Evolutionary conservation across 352 stramenopile genomes (phyloP).

Genomic region (Phytophthora pluvialis): DNA sequence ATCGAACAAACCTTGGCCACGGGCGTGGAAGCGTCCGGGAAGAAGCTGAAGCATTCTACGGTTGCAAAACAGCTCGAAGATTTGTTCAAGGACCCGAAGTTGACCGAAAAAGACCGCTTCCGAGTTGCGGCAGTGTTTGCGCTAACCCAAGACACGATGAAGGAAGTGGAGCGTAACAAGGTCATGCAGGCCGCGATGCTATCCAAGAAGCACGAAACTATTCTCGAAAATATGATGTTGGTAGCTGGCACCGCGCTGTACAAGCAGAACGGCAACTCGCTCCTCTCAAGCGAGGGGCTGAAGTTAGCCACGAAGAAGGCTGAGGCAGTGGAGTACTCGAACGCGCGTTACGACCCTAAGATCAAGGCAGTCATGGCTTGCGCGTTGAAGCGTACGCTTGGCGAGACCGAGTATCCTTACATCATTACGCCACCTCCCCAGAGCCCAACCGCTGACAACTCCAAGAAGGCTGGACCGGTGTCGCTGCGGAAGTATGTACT

Average conservation of each 20-base stretch:
- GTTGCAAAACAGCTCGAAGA: slow-evolving; percentile 92
- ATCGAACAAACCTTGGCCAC: slow-evolving; percentile 96
- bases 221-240: slow-evolving; percentile 75
- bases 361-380: slow-evolving; percentile 68
- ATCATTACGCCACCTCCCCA: slow-evolving; percentile 78
- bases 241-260: slow-evolving; percentile 55
- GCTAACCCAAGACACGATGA: slow-evolving; percentile 92
- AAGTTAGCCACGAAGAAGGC: slow-evolving; percentile 76
- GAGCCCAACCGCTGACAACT: slow-evolving; percentile 37
- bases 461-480: slow-evolving; percentile 63
- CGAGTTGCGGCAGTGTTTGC: slow-evolving; percentile 94
- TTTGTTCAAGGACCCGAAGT: slow-evolving; percentile 81
- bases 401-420: slow-evolving; percentile 79
- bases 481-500: slow-evolving; percentile 77
- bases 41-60: slow-evolving; percentile 85
- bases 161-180: slow-evolving; percentile 86
- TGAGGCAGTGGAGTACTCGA: slow-evolving; percentile 75
- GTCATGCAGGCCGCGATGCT: slow-evolving; percentile 88
- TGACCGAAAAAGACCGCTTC: slow-evolving; percentile 85
- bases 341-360: slow-evolving; percentile 77
- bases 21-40: slow-evolving; percentile 93
- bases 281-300: slow-evolving; percentile 60
- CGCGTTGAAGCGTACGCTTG: slow-evolving; percentile 67
- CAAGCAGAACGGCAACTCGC: slow-evolving; percentile 72
- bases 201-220: slow-evolving; percentile 62